A percentile compares a stretch with the other conserved stretches of the same genome.
Evolutionary conservation across 2,329 filamentous ascomycete genomes (phyloP).

Genomic region (Aspergillus fischeri): DNA sequence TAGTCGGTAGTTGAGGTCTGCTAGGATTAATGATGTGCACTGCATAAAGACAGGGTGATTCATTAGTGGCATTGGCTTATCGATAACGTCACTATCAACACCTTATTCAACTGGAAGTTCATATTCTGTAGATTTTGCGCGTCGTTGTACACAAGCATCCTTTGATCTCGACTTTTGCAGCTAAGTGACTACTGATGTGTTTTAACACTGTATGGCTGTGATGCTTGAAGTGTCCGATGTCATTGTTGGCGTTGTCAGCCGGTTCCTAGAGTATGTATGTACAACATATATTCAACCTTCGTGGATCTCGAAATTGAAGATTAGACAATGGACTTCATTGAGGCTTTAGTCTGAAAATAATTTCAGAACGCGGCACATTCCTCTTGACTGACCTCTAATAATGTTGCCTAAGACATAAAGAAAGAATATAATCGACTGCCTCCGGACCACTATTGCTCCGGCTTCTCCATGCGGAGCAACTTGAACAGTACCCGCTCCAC

Average conservation of each 20-base stretch:
- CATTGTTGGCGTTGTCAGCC: background rate
- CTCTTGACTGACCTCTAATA: background rate
- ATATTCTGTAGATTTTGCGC: background rate
- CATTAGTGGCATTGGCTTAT: background rate
- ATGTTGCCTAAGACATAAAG: background rate
- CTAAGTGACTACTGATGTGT: background rate
- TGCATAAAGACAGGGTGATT: background rate
- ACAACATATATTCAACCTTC: background rate
- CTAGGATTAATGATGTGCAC: background rate
- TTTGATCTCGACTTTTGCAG: background rate
- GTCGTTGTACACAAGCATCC: background rate
- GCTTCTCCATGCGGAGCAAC: conserved; percentile 21
- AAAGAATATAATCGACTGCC: background rate
- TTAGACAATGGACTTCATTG: background rate
- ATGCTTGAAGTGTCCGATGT: background rate
- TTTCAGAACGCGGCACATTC: background rate
- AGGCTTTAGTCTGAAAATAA: background rate
- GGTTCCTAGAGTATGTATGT: background rate
- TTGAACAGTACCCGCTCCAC: conserved; percentile 18
- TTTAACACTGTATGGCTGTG: background rate
- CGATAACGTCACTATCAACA: background rate
- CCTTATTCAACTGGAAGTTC: background rate
- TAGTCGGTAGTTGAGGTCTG: background rate
- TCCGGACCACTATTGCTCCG: background rate
- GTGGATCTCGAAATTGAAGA: background rate